Evolutionary conservation across 2,329 filamentous ascomycete genomes (phyloP).

Genomic region (Trichoderma brevicompactum): DNA sequence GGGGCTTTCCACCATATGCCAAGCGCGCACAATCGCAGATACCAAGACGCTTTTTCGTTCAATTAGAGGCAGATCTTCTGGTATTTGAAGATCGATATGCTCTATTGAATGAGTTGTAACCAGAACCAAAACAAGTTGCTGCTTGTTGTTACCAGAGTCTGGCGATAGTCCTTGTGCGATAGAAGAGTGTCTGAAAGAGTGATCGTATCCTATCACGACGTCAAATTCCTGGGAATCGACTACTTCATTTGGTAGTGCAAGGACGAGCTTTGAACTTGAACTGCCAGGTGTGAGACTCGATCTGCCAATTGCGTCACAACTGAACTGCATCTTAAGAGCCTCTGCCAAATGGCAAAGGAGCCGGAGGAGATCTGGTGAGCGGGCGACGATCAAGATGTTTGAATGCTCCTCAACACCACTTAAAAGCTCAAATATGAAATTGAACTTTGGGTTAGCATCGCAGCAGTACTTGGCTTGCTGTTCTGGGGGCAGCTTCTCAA

Average conservation of each 20-base stretch:
- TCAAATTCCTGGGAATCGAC: slow-evolving; percentile 50
- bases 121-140: slow-evolving; percentile 54
- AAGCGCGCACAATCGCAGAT: slow-evolving; percentile 44
- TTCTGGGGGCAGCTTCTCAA: slow-evolving; percentile 45
- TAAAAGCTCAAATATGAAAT: slow-evolving; percentile 62
- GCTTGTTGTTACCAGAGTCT: slow-evolving; percentile 32
- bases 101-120: slow-evolving; percentile 59
- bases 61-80: slow-evolving; percentile 41
- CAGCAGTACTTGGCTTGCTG: slow-evolving; percentile 58
- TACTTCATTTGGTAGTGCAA: slow-evolving; percentile 49
- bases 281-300: slow-evolving; percentile 36
- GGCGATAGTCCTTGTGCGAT: slow-evolving; percentile 34
- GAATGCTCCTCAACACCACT: slow-evolving; percentile 49
- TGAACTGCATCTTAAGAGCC: slow-evolving; percentile 44
- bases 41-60: slow-evolving; percentile 55
- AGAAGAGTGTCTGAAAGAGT: slow-evolving; percentile 50
- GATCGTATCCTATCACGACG: slow-evolving; percentile 59
- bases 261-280: slow-evolving; percentile 47
- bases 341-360: slow-evolving; percentile 57
- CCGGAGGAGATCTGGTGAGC: slow-evolving; percentile 54
- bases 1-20: slow-evolving; percentile 48
- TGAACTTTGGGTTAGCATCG: slow-evolving; percentile 63
- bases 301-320: slow-evolving; percentile 41
- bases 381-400: slow-evolving; percentile 59
- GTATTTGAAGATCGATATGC: slow-evolving; percentile 56